phyloP scores from a whole-genome alignment of 768 basidiomycete species.

The Lactifluus subvellereus region DNA sequence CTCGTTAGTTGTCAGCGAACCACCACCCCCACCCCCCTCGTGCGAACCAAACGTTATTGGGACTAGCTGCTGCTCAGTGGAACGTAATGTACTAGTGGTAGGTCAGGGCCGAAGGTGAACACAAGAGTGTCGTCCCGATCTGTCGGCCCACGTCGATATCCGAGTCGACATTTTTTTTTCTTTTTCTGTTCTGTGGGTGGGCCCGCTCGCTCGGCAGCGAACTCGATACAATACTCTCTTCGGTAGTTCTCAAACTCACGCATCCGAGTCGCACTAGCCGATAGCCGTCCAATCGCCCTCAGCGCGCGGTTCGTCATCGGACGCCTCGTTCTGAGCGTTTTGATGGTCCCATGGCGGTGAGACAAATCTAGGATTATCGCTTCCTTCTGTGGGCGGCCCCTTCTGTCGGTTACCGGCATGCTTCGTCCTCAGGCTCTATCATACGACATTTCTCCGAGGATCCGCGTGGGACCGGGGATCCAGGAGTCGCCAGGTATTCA shows the following conservation, averaged over 20 bases:
- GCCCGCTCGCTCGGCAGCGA: too few species aligned
- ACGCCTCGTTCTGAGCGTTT: background rate
- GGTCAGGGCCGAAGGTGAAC: too few species aligned
- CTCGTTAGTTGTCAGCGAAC: background rate
- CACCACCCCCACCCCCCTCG: background rate
- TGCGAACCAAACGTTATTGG: background rate
- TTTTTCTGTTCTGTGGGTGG: too few species aligned
- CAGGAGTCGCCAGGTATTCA: background rate
- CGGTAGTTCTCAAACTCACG: too few species aligned
- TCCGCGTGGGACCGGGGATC: background rate
- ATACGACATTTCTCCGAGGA: background rate
- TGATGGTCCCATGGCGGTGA: background rate
- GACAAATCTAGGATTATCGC: background rate
- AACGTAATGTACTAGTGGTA: too few species aligned
- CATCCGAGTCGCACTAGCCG: background rate
- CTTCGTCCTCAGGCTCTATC: background rate
- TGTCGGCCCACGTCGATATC: too few species aligned
- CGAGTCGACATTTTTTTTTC: too few species aligned
- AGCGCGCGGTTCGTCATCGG: background rate
- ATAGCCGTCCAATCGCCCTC: constrained; percentile 3
- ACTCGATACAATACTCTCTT: too few species aligned
- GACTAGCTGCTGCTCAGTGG: background rate
- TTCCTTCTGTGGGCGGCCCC: background rate
- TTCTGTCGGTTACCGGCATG: background rate
- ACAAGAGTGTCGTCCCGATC: too few species aligned